phyloP scores from a whole-genome alignment of 2,329 filamentous ascomycete genomes.

The Diaporthe aspalathi region DNA sequence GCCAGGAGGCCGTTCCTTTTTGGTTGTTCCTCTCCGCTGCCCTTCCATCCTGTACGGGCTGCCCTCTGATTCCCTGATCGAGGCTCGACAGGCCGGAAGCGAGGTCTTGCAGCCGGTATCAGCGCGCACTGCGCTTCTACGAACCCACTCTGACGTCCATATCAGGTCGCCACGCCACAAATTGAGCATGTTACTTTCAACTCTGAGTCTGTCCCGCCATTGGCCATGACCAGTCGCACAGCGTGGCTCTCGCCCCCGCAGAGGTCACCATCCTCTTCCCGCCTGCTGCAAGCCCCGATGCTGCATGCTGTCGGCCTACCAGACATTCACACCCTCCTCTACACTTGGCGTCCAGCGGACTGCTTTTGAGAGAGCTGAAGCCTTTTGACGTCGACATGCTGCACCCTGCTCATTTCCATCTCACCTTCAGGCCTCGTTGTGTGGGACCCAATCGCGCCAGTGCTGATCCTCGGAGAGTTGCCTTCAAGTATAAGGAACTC shows the following conservation, averaged over 20 bases:
- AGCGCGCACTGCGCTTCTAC: background rate
- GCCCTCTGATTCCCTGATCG: background rate
- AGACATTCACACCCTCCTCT: background rate
- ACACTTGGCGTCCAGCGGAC: background rate
- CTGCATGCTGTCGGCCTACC: background rate
- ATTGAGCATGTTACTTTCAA: background rate
- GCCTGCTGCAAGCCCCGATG: background rate
- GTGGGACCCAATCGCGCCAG: background rate
- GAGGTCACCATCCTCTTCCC: background rate
- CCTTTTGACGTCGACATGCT: background rate
- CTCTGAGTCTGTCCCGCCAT: background rate
- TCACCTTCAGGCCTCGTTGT: background rate
- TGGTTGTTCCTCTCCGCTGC: background rate
- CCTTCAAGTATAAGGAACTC: background rate
- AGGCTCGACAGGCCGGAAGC: constrained; percentile 3
- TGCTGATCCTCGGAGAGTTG: background rate
- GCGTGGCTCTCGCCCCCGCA: background rate
- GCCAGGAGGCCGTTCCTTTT: background rate
- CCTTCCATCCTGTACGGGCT: too few species aligned
- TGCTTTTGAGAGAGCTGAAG: background rate
- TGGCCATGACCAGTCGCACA: background rate
- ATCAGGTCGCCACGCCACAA: background rate
- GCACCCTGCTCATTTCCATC: background rate
- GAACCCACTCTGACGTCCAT: too few species aligned
- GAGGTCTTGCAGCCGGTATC: constrained; percentile 11